phyloP scores from a whole-genome alignment of 192 early-diverging fungal species.

The Globomyces pollinis-pini region DNA sequence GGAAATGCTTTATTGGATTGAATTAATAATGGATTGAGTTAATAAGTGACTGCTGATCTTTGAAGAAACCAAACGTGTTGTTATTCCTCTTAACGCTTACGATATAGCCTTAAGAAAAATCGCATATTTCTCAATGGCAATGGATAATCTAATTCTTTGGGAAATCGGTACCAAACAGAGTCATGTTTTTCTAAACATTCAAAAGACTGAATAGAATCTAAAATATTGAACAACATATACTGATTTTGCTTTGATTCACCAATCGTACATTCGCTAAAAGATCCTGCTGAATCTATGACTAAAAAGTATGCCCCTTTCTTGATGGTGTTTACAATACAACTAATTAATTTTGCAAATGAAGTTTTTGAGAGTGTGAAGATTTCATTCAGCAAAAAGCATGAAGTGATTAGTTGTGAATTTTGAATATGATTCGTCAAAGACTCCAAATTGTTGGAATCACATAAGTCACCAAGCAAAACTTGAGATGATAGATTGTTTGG shows the following conservation, averaged over 20 bases:
- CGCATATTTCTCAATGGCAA: conserved; percentile 84
- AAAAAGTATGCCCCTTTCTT: conserved; percentile 59
- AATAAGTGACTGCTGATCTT: no score
- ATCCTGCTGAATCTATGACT: conserved; percentile 87
- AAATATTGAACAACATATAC: conserved; percentile 87
- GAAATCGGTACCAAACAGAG: conserved; percentile 55
- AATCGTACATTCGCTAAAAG: conserved; percentile 78
- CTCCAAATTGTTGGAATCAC: conserved; percentile 39
- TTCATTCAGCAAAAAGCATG: conserved; percentile 91
- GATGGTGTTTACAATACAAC: conserved; percentile 56
- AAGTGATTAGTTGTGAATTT: conserved; percentile 65
- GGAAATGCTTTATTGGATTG: no score
- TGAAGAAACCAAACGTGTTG: no score
- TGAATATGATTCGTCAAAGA: conserved; percentile 39
- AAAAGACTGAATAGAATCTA: conserved; percentile 70
- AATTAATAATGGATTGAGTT: no score
- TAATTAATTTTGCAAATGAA: conserved; percentile 69
- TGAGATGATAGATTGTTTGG: conserved; percentile 24
- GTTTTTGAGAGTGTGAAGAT: conserved; percentile 69
- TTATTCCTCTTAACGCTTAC: no score
- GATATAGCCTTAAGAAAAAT: conserved; percentile 80
- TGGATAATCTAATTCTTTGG: conserved; percentile 64
- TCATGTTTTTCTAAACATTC: conserved; percentile 61
- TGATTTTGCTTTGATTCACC: conserved; percentile 34
- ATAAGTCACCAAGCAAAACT: conserved; percentile 48